These are phyloP conservation scores for Naganishia liquefaciens DNA, from an alignment of 1,284 basidiomycete species.

Conservation along the genomic window DNA sequence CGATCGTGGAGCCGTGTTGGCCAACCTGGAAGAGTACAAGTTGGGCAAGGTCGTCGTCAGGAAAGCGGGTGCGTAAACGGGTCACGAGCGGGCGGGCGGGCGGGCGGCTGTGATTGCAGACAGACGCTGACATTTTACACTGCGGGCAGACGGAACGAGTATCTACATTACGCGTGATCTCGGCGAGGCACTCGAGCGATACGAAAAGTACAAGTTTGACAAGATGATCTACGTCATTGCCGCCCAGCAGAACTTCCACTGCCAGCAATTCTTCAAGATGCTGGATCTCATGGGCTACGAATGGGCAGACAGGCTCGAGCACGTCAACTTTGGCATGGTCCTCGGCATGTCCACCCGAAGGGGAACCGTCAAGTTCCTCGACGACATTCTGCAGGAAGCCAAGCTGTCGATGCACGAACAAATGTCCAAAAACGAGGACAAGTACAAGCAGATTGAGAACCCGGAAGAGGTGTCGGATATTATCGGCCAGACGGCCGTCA, in stretches of 20 bases:
- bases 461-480: constrained; percentile 79
- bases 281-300: constrained; percentile 86
- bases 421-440: constrained; percentile 92
- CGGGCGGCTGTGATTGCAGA: too few species aligned
- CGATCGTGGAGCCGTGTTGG: constrained; percentile 71
- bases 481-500: constrained; percentile 93
- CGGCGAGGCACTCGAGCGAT: constrained; percentile 88
- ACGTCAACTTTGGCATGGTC: constrained; percentile 91
- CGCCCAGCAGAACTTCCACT: constrained; percentile 91
- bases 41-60: constrained; percentile 86
- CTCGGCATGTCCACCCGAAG: constrained; percentile 96
- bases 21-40: constrained; percentile 84
- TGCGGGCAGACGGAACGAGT: constrained; percentile 95
- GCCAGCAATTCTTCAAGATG: constrained; percentile 92
- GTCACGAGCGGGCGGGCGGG: too few species aligned
- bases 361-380: constrained; percentile 94
- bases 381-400: constrained; percentile 91
- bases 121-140: too few species aligned
- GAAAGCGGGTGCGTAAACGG: constrained; percentile 73
- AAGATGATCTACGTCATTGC: constrained; percentile 98
- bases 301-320: constrained; percentile 79
- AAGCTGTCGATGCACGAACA: constrained; percentile 91
- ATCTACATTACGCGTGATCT: constrained; percentile 99
- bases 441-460: constrained; percentile 86
- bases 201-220: constrained; percentile 90